Percentiles rank a stretch among this genome's conserved stretches.
These are phyloP conservation scores for Pythium rhizo-oryzae DNA, from an alignment of 352 stramenopile genomes.

Conservation along the genomic window DNA sequence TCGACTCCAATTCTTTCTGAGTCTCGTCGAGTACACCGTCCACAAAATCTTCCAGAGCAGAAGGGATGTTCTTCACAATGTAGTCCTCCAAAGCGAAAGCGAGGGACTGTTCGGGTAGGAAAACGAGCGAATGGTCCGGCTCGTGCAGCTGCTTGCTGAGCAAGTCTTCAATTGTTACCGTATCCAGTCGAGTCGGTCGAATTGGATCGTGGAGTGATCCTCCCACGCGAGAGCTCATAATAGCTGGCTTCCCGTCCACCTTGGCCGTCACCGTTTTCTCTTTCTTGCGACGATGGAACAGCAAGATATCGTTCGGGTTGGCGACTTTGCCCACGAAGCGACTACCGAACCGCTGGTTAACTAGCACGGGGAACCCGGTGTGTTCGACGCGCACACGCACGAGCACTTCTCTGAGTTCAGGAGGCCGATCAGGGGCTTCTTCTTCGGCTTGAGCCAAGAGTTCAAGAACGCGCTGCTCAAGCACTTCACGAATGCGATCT, in stretches of 20 bases:
- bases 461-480: constrained; percentile 67
- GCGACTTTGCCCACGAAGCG: constrained; percentile 86
- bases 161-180: constrained; percentile 81
- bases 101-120: constrained; percentile 72
- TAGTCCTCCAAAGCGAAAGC: constrained; percentile 79
- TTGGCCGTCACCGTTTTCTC: constrained; percentile 40
- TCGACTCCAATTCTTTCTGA: constrained; percentile 59
- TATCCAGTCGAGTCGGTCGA: constrained; percentile 59
- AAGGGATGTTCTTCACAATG: constrained; percentile 82
- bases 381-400: constrained; percentile 89
- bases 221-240: constrained; percentile 12
- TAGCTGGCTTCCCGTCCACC: constrained; percentile 41
- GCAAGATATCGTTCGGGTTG: constrained; percentile 88
- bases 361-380: constrained; percentile 83
- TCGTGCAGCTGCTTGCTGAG: constrained; percentile 61
- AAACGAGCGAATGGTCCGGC: constrained; percentile 74
- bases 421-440: constrained; percentile 32
- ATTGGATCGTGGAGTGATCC: constrained; percentile 47
- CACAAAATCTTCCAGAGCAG: constrained; percentile 81
- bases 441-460: constrained; percentile 65
- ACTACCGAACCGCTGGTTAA: constrained; percentile 89
- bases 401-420: constrained; percentile 63
- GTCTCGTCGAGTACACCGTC: constrained; percentile 68
- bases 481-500: constrained; percentile 67
- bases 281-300: constrained; percentile 80